phyloP scores from a whole-genome alignment of 1,284 basidiomycete species.

The Volvariella volvacea region DNA sequence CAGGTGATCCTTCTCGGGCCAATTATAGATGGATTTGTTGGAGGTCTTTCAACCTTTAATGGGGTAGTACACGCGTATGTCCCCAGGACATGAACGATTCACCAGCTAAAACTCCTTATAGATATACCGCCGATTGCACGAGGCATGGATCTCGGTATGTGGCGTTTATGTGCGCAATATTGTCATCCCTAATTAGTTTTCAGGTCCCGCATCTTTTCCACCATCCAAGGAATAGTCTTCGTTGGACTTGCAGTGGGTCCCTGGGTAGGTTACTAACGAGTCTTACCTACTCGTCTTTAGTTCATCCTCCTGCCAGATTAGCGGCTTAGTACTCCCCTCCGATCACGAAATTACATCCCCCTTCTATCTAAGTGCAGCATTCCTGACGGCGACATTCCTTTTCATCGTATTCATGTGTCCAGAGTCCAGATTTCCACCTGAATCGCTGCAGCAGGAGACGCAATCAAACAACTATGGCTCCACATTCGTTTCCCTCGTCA shows the following conservation, averaged over 20 bases:
- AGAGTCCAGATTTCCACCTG: slow-evolving; percentile 31
- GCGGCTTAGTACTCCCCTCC: slow-evolving; percentile 26
- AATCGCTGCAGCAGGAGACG: slow-evolving; percentile 1
- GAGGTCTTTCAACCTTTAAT: slow-evolving; percentile 43
- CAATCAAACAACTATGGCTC: too few relatives aligned
- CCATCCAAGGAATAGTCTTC: slow-evolving; percentile 45
- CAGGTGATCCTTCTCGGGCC: slow-evolving; percentile 39
- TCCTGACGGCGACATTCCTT: slow-evolving; percentile 27
- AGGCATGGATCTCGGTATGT: slow-evolving; percentile 38
- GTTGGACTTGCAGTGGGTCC: slow-evolving; percentile 42
- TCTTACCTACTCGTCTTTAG: background rate
- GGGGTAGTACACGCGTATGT: slow-evolving; percentile 44
- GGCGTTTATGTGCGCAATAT: background rate
- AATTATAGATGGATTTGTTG: slow-evolving; percentile 41
- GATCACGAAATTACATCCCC: slow-evolving; percentile 24
- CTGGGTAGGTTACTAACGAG: slow-evolving; percentile 29
- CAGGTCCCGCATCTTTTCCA: slow-evolving; percentile 43
- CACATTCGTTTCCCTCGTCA: background rate
- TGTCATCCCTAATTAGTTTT: slow-evolving; percentile 2
- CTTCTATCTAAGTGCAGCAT: slow-evolving; percentile 33
- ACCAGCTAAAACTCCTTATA: slow-evolving; percentile 14
- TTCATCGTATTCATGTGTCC: slow-evolving; percentile 39
- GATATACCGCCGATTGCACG: slow-evolving; percentile 47
- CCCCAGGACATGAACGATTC: background rate
- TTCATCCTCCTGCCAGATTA: slow-evolving; percentile 17